These are phyloP conservation scores for Pleurotus pulmonarius DNA, from an alignment of 768 basidiomycete genomes.

Conservation along the genomic window DNA sequence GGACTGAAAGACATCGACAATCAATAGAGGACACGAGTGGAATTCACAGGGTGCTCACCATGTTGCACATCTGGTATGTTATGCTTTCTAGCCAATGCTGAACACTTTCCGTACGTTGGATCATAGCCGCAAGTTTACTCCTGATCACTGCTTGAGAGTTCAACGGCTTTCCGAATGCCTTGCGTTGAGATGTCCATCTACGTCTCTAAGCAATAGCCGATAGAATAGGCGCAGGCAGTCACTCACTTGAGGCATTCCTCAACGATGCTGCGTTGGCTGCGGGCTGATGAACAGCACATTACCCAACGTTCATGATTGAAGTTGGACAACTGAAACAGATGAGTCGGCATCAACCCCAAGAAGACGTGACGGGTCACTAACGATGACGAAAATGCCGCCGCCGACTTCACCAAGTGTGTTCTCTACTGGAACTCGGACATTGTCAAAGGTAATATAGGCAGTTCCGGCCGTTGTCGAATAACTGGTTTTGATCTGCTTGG, in stretches of 20 bases:
- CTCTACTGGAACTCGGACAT: slow-evolving; percentile 82
- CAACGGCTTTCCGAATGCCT: slow-evolving; percentile 88
- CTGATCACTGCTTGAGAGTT: slow-evolving; percentile 85
- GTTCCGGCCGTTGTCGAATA: slow-evolving; percentile 90
- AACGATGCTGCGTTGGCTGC: slow-evolving; percentile 45
- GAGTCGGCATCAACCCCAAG: slow-evolving; percentile 47
- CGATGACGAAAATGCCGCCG: slow-evolving; percentile 41
- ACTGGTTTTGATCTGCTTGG: slow-evolving; percentile 63
- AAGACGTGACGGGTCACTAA: slow-evolving; percentile 18
- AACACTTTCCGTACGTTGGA: slow-evolving; percentile 59
- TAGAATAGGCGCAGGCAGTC: background rate
- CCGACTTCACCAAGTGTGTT: slow-evolving; percentile 65
- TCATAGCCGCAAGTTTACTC: slow-evolving; percentile 85
- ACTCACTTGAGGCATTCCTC: slow-evolving; percentile 82
- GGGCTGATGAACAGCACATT: slow-evolving; percentile 54
- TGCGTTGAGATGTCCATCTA: slow-evolving; percentile 84
- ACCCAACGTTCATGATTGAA: slow-evolving; percentile 97
- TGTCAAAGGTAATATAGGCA: slow-evolving; percentile 76
- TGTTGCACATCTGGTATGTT: slow-evolving; percentile 86
- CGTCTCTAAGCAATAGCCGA: background rate
- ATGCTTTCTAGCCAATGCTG: slow-evolving; percentile 77
- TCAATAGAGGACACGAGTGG: slow-evolving; percentile 13
- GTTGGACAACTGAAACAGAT: slow-evolving; percentile 68
- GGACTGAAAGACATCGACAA: slow-evolving; percentile 25
- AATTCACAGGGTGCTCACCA: slow-evolving; percentile 36